A percentile compares a stretch with the other conserved stretches of the same genome.
These are phyloP conservation scores for Evernia prunastri DNA, from an alignment of 495 filamentous ascomycete species.

Conservation along the genomic window DNA sequence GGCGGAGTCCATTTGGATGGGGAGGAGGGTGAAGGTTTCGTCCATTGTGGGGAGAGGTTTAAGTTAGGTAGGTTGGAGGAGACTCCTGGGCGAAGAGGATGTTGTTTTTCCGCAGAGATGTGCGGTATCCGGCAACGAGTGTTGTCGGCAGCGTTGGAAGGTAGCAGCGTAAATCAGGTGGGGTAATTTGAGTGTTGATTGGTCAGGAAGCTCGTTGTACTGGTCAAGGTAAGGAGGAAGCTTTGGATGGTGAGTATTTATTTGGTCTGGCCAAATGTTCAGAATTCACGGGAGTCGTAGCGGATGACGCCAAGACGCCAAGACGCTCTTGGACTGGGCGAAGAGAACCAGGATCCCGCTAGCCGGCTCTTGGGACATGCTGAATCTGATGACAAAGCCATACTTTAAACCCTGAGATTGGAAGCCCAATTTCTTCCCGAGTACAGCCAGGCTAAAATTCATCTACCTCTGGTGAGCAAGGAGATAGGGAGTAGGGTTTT, in stretches of 20 bases:
- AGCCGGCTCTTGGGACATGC: no score
- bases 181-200: background rate
- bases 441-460: no score
- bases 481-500: no score
- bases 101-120: background rate
- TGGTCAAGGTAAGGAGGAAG: no score
- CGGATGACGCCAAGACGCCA: background rate
- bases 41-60: slow-evolving; percentile 40
- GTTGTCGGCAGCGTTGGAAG: background rate
- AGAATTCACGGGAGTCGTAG: no score
- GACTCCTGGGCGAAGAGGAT: background rate
- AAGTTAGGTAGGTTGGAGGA: background rate
- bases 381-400: no score
- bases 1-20: slow-evolving; percentile 69
- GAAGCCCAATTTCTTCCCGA: no score
- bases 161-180: background rate
- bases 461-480: no score
- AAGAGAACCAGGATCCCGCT: no score
- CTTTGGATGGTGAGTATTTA: no score
- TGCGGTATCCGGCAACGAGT: background rate
- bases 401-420: no score
- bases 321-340: no score
- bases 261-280: background rate
- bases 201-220: background rate
- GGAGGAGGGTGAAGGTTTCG: slow-evolving; percentile 78